A percentile compares a stretch with the other conserved stretches of the same genome.
phyloP scores from a whole-genome alignment of 192 early-diverging fungal species.

The Mortierella alpina region DNA sequence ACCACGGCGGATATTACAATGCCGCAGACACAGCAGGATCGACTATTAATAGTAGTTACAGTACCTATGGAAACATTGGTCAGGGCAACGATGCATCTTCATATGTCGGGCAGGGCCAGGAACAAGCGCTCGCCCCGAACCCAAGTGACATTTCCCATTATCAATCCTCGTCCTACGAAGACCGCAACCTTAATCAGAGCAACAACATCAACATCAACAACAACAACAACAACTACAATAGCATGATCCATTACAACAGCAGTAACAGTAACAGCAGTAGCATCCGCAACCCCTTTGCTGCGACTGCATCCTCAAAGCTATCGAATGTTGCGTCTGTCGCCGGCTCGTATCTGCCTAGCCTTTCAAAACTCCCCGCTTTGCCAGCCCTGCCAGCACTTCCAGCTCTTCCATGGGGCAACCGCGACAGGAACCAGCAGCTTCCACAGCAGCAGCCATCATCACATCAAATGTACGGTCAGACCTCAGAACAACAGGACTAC shows the following conservation, averaged over 20 bases:
- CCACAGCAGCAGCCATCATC: conserved; percentile 32
- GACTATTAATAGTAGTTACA: conserved; percentile 39
- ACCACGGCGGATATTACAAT: conserved; percentile 16
- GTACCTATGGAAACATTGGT: no score
- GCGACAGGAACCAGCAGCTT: conserved; percentile 25
- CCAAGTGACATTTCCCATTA: conserved; percentile 28
- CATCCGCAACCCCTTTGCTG: conserved; percentile 21
- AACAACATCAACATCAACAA: conserved; percentile 13
- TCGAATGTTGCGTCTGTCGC: conserved; percentile 45
- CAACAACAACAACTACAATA: conserved; percentile 7
- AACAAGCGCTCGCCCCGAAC: conserved; percentile 15
- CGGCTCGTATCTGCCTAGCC: conserved; percentile 45
- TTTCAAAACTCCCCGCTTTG: conserved; percentile 37
- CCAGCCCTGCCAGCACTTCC: conserved; percentile 25
- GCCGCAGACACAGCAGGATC: not conserved
- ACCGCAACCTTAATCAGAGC: not conserved
- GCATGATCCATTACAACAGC: not conserved
- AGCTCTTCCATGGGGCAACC: conserved; percentile 31
- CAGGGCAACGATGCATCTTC: conserved; percentile 2
- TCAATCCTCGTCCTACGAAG: conserved; percentile 15
- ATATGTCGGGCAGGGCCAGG: conserved; percentile 18
- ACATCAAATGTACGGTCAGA: not conserved
- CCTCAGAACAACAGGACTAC: not conserved
- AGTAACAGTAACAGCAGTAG: not conserved
- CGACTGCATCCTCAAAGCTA: conserved; percentile 34